Evolutionary conservation across 164 flowering plant species (phyloP).

Genomic region (Santalum album): DNA sequence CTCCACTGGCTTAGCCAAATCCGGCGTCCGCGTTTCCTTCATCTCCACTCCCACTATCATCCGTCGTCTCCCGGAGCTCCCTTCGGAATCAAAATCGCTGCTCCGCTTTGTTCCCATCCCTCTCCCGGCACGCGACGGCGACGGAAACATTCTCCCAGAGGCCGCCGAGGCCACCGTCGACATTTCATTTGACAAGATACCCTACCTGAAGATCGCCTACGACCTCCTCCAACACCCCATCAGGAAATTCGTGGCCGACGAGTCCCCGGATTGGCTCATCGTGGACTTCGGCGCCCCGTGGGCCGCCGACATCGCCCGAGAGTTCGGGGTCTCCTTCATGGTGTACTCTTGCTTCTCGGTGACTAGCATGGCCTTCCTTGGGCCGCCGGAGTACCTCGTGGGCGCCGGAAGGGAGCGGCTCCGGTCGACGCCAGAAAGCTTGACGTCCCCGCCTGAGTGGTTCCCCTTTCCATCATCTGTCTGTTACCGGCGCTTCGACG

Average conservation of each 20-base stretch:
- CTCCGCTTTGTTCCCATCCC: neutral
- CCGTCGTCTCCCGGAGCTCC: neutral
- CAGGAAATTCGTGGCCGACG: neutral
- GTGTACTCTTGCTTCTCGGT: neutral
- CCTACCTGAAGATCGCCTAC: neutral
- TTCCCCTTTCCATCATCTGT: neutral
- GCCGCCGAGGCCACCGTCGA: neutral
- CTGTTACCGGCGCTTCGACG: neutral
- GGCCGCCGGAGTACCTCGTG: neutral
- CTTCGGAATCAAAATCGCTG: neutral
- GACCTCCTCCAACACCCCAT: neutral
- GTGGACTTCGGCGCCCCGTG: neutral
- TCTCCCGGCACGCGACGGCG: neutral
- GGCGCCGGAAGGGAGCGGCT: neutral
- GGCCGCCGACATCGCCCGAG: neutral
- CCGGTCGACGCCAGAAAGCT: neutral
- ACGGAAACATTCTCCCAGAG: neutral
- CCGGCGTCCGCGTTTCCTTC: constrained; percentile 1
- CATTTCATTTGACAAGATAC: neutral
- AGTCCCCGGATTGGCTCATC: neutral
- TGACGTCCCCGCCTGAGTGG: neutral
- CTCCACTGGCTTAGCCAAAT: neutral
- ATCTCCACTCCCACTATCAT: neutral
- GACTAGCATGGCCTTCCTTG: neutral
- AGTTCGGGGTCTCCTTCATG: neutral